A percentile compares a stretch with the other conserved stretches of the same genome.
Evolutionary conservation across 352 stramenopile genomes (phyloP).

Genomic region (Phytophthora brassicae): DNA sequence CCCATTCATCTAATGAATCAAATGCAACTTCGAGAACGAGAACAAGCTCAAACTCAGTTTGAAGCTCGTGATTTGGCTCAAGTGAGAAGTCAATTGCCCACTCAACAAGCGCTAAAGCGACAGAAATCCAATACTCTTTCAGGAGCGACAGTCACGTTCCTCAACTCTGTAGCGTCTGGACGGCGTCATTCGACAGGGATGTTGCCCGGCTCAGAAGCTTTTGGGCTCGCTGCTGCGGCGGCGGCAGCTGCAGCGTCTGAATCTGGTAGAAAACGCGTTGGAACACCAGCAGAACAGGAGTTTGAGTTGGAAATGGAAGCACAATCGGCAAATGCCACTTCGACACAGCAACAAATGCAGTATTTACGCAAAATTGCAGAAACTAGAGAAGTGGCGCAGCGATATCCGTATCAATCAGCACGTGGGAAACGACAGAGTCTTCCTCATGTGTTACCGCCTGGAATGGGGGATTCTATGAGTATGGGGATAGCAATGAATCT

Average conservation of each 20-base stretch:
- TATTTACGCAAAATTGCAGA: constrained; percentile 33
- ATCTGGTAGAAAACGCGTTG: constrained; percentile 19
- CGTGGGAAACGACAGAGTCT: constrained; percentile 49
- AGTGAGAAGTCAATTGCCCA: constrained; percentile 23
- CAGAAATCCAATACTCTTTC: constrained; percentile 43
- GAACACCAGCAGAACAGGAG: constrained; percentile 35
- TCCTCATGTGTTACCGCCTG: constrained; percentile 37
- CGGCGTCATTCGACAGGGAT: constrained; percentile 53
- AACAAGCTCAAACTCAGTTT: constrained; percentile 14
- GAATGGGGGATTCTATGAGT: constrained; percentile 1
- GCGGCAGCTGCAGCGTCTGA: constrained; percentile 13
- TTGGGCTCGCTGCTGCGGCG: constrained; percentile 30
- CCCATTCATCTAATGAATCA: constrained; percentile 23
- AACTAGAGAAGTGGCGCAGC: constrained; percentile 27
- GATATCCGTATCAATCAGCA: constrained; percentile 18
- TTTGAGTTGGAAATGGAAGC: constrained; percentile 40
- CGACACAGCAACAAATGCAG: constrained; percentile 23
- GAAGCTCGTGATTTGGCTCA: constrained; percentile 26
- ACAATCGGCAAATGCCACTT: constrained; percentile 6
- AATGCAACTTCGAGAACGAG: constrained; percentile 9
- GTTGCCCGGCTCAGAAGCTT: constrained; percentile 38
- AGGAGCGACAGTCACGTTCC: constrained; percentile 26
- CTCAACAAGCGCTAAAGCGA: constrained; percentile 37
- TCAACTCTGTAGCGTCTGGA: constrained; percentile 35
- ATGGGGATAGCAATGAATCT: constrained; percentile 17